phyloP scores from a whole-genome alignment of 495 filamentous ascomycete species.

The Lophiotrema nucula region DNA sequence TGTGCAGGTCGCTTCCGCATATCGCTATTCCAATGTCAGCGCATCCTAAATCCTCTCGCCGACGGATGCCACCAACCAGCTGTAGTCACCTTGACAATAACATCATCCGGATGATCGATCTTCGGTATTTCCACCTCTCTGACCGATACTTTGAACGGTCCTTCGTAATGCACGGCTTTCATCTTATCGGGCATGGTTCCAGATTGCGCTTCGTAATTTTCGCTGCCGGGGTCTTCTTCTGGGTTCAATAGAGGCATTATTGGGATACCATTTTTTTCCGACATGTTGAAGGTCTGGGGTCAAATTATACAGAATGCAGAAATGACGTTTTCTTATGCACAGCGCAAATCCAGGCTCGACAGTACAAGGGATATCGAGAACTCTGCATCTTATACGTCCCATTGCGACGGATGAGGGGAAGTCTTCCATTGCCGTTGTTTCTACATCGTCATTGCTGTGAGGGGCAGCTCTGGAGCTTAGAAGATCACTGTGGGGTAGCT shows the following conservation, averaged over 20 bases:
- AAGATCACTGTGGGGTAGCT: neutral
- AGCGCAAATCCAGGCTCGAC: too few relatives aligned
- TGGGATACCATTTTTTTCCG: neutral
- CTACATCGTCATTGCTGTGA: neutral
- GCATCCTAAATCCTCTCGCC: neutral
- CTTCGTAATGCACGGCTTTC: conserved; percentile 58
- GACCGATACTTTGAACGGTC: conserved; percentile 52
- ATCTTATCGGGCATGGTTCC: conserved; percentile 37
- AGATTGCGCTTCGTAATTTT: neutral
- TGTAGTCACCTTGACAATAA: conserved; percentile 58
- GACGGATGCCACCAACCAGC: conserved; percentile 36
- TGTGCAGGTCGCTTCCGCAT: conserved; percentile 51
- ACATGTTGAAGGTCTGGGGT: neutral
- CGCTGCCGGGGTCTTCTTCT: conserved; percentile 1
- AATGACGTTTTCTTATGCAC: neutral
- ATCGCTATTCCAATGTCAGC: conserved; percentile 42
- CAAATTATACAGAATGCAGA: neutral
- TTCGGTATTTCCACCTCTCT: conserved; percentile 51
- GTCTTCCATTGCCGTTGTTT: neutral
- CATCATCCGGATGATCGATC: conserved; percentile 54
- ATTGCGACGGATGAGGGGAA: neutral
- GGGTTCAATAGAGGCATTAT: conserved; percentile 5
- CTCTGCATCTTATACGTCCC: neutral
- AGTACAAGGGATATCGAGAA: neutral
- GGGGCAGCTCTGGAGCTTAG: neutral